Evolutionary conservation across 306 rosid genomes (phyloP).

Genomic region (Myrica gale): DNA sequence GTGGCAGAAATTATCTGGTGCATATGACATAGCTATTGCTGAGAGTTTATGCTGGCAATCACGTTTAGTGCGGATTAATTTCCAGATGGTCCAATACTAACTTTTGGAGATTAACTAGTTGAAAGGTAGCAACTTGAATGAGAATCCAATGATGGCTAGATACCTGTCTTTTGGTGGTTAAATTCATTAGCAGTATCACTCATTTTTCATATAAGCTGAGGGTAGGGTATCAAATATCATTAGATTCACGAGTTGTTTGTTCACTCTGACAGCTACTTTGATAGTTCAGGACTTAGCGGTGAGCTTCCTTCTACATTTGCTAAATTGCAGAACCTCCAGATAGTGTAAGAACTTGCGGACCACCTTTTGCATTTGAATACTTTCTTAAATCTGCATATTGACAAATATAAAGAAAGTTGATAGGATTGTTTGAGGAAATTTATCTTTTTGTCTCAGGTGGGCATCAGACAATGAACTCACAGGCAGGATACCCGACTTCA

Average conservation of each 20-base stretch:
- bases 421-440: not conserved
- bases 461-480: slow-evolving; percentile 62
- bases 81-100: not conserved
- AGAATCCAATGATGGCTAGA: not conserved
- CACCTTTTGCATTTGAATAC: not conserved
- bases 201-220: not conserved
- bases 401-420: not conserved
- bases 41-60: not conserved
- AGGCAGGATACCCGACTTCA: slow-evolving; percentile 70
- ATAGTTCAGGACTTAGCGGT: slow-evolving; percentile 77
- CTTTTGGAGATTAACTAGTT: not conserved
- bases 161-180: not conserved
- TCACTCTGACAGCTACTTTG: slow-evolving; percentile 52
- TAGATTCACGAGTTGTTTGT: slow-evolving; percentile 14
- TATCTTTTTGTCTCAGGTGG: slow-evolving; percentile 50
- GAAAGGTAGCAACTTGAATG: not conserved
- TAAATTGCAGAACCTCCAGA: slow-evolving; percentile 39
- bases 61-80: not conserved
- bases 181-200: not conserved
- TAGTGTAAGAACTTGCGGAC: slow-evolving; percentile 51
- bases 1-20: not conserved
- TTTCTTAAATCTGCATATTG: not conserved
- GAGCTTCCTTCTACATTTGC: slow-evolving; percentile 74
- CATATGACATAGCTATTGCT: not conserved
- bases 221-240: not conserved